Conservation (phyloP, 106 monocot species). For the Platanthera guangdongensis region DNA sequence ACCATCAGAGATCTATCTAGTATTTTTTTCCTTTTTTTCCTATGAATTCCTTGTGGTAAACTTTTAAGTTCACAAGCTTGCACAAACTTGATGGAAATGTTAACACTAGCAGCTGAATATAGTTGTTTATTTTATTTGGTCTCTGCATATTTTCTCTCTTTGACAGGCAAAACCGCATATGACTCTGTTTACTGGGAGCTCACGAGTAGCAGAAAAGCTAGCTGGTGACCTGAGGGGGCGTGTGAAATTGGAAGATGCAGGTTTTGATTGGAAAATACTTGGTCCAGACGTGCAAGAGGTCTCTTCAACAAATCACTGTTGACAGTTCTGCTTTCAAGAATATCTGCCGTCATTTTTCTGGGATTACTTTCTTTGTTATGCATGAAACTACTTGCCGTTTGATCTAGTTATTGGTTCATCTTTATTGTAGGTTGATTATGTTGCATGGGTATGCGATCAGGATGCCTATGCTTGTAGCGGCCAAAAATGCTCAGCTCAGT, state of each 20-base stretch:
- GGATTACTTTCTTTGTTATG: background rate
- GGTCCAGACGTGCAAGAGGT: slow-evolving; percentile 98
- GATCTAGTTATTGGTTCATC: background rate
- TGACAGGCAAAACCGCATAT: slow-evolving; percentile 72
- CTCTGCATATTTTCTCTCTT: background rate
- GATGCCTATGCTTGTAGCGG: slow-evolving; percentile 99
- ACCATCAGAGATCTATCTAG: too few relatives aligned
- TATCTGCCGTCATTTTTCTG: slow-evolving; percentile 1
- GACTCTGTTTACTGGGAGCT: slow-evolving; percentile 97
- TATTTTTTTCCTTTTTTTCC: background rate
- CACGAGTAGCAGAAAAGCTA: slow-evolving; percentile 83
- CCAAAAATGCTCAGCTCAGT: slow-evolving; percentile 96
- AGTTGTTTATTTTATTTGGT: background rate
- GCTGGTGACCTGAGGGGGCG: slow-evolving; percentile 75
- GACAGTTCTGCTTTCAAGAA: background rate
- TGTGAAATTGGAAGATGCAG: slow-evolving; percentile 93
- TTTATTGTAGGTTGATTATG: slow-evolving; percentile 71
- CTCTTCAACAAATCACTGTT: background rate
- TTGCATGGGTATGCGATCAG: slow-evolving; percentile 98
- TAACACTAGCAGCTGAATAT: background rate
- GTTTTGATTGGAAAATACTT: slow-evolving; percentile 99
- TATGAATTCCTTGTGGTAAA: background rate
- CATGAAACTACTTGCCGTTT: background rate
- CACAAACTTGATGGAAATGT: background rate
- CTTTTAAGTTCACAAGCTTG: background rate